Conservation (phyloP, 345 rosid species). For the Barbarea vulgaris region DNA sequence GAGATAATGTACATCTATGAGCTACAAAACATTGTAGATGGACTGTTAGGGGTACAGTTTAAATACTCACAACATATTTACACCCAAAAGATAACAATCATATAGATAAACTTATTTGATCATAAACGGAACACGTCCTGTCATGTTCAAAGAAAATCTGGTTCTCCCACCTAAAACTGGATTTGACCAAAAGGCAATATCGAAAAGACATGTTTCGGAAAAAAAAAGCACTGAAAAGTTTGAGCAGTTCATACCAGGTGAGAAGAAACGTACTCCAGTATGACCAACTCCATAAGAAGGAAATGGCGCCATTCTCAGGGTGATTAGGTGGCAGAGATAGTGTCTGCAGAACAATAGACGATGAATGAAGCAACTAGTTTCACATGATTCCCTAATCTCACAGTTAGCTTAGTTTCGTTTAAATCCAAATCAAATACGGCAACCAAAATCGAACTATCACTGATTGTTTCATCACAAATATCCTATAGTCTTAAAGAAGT, state of each 20-base stretch:
- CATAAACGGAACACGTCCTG: background rate
- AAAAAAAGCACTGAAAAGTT: constrained; percentile 12
- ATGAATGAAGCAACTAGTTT: background rate
- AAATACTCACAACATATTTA: background rate
- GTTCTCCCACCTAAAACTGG: constrained; percentile 8
- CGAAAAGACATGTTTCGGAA: background rate
- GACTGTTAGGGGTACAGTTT: background rate
- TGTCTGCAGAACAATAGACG: constrained; percentile 45
- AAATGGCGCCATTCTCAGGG: constrained; percentile 60
- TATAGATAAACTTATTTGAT: background rate
- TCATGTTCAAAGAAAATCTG: background rate
- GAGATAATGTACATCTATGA: constrained; percentile 47
- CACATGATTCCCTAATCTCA: background rate
- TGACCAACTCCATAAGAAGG: constrained; percentile 97
- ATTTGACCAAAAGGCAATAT: background rate
- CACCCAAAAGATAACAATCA: constrained; percentile 1
- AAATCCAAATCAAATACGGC: constrained; percentile 10
- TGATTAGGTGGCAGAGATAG: constrained; percentile 50
- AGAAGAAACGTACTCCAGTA: constrained; percentile 99
- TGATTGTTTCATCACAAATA: background rate
- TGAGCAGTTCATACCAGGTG: constrained; percentile 67
- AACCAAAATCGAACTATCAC: constrained; percentile 3
- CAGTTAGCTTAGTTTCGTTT: background rate
- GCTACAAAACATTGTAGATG: constrained; percentile 25
- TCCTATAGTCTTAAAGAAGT: background rate